Conservation (phyloP, 768 basidiomycete genomes). For the Myochromella boudieri region DNA sequence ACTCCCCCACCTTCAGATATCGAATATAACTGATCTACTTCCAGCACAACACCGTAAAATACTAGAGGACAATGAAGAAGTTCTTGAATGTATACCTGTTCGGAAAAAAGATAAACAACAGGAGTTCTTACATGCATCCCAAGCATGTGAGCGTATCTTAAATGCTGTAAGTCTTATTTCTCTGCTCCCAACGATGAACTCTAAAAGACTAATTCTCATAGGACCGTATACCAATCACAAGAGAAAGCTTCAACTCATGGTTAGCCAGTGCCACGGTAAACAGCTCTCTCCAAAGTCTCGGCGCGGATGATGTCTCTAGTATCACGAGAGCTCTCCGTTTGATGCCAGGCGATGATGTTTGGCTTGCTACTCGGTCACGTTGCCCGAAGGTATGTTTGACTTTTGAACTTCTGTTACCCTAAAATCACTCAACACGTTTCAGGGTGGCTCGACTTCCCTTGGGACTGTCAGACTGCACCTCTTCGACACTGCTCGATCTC, state of each 20-base stretch:
- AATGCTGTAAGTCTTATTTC: constrained; percentile 29
- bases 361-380: constrained; percentile 52
- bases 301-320: constrained; percentile 23
- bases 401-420: constrained; percentile 19
- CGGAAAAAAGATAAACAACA: constrained; percentile 38
- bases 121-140: constrained; percentile 43
- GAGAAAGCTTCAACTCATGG: constrained; percentile 47
- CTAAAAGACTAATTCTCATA: too few species aligned
- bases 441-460: constrained; percentile 87
- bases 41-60: constrained; percentile 26
- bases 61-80: constrained; percentile 28
- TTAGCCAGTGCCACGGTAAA: constrained; percentile 31
- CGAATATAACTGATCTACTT: constrained; percentile 40
- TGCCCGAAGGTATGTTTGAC: constrained; percentile 47
- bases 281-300: constrained; percentile 18
- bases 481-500: constrained; percentile 61
- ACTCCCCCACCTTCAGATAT: constrained; percentile 41
- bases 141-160: constrained; percentile 26
- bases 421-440: constrained; percentile 20
- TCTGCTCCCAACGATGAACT: too few species aligned
- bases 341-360: constrained; percentile 54
- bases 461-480: constrained; percentile 70
- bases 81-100: constrained; percentile 48
- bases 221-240: constrained; percentile 53
- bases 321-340: constrained; percentile 45